These are phyloP conservation scores for Conticribra weissflogii DNA, from an alignment of 108 stramenopile genomes.

Conservation along the genomic window DNA sequence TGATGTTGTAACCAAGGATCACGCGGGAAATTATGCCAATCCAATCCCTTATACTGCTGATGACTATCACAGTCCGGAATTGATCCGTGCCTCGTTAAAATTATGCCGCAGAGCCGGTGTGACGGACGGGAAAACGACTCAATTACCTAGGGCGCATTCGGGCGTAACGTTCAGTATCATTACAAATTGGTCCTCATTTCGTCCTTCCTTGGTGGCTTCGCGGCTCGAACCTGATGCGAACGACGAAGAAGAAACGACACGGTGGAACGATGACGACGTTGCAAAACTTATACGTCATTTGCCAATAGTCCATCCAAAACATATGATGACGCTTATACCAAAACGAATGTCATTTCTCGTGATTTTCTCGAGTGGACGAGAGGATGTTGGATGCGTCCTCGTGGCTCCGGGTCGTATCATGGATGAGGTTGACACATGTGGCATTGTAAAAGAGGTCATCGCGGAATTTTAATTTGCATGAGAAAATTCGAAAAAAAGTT, in stretches of 20 bases:
- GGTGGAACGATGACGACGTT: slow-evolving; percentile 10
- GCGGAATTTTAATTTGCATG: slow-evolving; percentile 34
- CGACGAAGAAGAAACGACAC: neutral
- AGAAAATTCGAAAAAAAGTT: too few species aligned
- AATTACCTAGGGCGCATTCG: slow-evolving; percentile 20
- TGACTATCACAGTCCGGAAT: slow-evolving; percentile 31
- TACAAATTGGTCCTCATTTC: slow-evolving; percentile 50
- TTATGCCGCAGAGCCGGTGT: slow-evolving; percentile 36
- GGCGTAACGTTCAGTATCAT: slow-evolving; percentile 37
- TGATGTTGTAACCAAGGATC: slow-evolving; percentile 23
- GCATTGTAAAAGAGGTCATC: slow-evolving; percentile 39
- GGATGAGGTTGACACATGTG: slow-evolving; percentile 41
- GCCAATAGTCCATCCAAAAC: slow-evolving; percentile 35
- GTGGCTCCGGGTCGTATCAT: slow-evolving; percentile 33
- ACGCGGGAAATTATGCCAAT: slow-evolving; percentile 47
- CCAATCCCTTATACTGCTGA: slow-evolving; percentile 41
- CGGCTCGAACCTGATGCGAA: neutral
- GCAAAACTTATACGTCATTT: slow-evolving; percentile 32
- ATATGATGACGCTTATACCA: slow-evolving; percentile 34
- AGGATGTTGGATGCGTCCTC: slow-evolving; percentile 43
- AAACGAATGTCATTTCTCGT: slow-evolving; percentile 43
- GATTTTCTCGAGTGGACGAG: slow-evolving; percentile 38
- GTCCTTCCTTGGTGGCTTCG: neutral
- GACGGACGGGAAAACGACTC: slow-evolving; percentile 7
- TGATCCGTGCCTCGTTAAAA: slow-evolving; percentile 39